Evolutionary conservation across 495 filamentous ascomycete species (phyloP), one percentile per base, ranked within the genome.

Genomic region (Baudoinia panamericana): DNA sequence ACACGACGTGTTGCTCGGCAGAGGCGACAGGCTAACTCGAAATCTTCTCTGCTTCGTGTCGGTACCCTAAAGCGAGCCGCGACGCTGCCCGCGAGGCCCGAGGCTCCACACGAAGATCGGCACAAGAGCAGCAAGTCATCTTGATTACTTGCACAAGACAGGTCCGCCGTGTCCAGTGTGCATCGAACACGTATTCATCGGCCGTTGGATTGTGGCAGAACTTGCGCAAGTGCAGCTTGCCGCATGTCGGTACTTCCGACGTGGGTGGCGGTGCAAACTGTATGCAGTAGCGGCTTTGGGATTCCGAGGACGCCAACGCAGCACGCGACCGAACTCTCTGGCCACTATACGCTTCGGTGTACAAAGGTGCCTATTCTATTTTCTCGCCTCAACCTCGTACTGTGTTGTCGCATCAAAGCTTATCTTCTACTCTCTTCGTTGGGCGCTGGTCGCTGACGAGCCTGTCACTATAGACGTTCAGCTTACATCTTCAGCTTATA

Each of bases 401-500:
- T n/a, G n/a, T n/a, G n/a, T n/a, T n/a, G n/a, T n/a, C n/a, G n/a
- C n/a, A n/a, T 19, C 18, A 15, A 20, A 15, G 18, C 18, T 26
- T 19, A 24, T 24, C 35, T 8, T 24, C 19, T 10, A 22, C 20
- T 11, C 26, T 22, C 12, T 40, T 16, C 11, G 35, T 41, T 29
- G 4, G 23, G 43, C 48, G 48, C 48, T 47, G 48, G 48, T 18
- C 48, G 48, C 48, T 52, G 34, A 47, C 44, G 43, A 43, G 32
- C 15, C 20, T 12, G 3, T 23, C 27, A 13, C 7, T 30, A 38
- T 30, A 29, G 7, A 41, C 22, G 17, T 15, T 12, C 18, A 40
- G 3, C 30, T 36, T 39, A 17, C n/a, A 34, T 28, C 32, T 18
- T 22, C 10, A 13, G 22, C 11, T 4, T 21, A n/a, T 35, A 46